These are phyloP conservation scores for Capsicum baccatum DNA, from an alignment of 257 asterid species.

Conservation along the genomic window DNA sequence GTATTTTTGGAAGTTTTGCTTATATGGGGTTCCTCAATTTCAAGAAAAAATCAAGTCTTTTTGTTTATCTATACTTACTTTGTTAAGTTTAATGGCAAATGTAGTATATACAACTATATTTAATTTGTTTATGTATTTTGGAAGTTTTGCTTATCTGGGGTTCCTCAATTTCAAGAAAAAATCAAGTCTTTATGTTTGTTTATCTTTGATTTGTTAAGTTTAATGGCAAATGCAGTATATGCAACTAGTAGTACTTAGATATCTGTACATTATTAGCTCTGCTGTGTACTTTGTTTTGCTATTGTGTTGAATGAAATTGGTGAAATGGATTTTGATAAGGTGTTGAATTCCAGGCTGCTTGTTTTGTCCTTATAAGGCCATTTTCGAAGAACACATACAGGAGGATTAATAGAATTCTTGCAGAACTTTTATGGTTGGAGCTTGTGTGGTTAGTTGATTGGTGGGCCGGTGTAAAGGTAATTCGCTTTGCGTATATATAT, in stretches of 20 bases:
- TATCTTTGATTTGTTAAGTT: not conserved
- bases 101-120: too few species aligned
- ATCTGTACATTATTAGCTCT: not conserved
- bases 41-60: conserved; percentile 9
- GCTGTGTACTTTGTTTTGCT: not conserved
- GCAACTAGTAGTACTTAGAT: not conserved
- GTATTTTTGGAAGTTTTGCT: not conserved
- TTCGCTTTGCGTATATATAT: not conserved
- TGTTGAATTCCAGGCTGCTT: conserved; percentile 59
- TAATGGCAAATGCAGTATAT: not conserved
- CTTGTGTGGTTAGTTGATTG: conserved; percentile 94
- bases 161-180: not conserved
- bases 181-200: not conserved
- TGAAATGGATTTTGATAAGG: conserved; percentile 16
- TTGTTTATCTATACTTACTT: not conserved
- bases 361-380: conserved; percentile 68
- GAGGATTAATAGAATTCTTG: conserved; percentile 77
- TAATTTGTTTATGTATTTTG: not conserved
- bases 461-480: conserved; percentile 98
- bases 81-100: too few species aligned
- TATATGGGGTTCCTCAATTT: not conserved
- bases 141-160: not conserved
- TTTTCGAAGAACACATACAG: conserved; percentile 75
- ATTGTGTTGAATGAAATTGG: not conserved
- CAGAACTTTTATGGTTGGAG: conserved; percentile 91